Evolutionary conservation across 306 rosid species (phyloP), one percentile per base, ranked within the genome.

Genomic region (Crataegus laevigata): DNA sequence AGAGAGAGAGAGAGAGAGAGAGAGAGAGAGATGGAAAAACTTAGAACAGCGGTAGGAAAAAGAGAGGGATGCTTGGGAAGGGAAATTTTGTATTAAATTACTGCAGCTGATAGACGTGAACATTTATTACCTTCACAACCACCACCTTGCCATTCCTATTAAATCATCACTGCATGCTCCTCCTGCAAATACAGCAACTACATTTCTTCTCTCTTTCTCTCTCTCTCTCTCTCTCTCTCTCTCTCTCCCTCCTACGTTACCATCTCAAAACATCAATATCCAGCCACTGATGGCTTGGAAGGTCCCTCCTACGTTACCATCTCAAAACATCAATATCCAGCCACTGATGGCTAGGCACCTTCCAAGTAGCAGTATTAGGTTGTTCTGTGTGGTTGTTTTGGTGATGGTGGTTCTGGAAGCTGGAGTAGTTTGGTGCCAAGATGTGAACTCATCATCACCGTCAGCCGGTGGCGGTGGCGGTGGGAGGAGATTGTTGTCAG

Each of bases 51-150:
- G 6, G 28, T 25, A 11, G 2, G 63, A 11, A 57, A 7, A 54
- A 9, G 3, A 58, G 15, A 58, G 11, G 25, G 63, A 5, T 15
- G 54, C 8, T n/a, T 22, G 63, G 62, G 63, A 58, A 25, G 4
- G 29, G 11, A 24, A 58, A 58, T 25, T 58, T 58, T 25, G 25
- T 58, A 14, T 26, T 60, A 29, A 63, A 63, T 63, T 8, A 18
- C 68, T 63, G 43, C 42, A 63, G 34, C 85, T 40, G 43, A 40
- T 40, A 40, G 7, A 78, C 51, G 81, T 77, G 6, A 84, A 81
- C 70, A 87, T 87, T 92, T 25, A 92, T 85, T 86, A 79, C 86
- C 34, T 69, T 75, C 72, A 77, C 94, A 90, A 80, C 96, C 5
- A 83, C 92, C 88, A 0, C 75, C 73, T 78, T 68, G 26, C 78